phyloP scores from a whole-genome alignment of 176 grass and related monocot species.

The Elymus sibiricus region DNA sequence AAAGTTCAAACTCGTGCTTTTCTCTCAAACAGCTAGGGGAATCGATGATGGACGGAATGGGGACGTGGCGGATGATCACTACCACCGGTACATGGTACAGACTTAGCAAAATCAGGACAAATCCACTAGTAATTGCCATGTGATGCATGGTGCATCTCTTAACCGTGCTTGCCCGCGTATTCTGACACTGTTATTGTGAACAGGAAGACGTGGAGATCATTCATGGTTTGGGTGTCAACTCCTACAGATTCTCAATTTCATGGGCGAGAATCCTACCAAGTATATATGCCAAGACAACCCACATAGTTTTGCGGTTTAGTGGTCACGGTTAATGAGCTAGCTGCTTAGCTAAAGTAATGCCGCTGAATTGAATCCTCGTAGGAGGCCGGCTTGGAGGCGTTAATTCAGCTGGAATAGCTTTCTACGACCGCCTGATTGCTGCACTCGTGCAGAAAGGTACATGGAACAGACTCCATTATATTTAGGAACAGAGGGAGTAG shows the following conservation, averaged over 20 bases:
- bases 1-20: too few relatives aligned
- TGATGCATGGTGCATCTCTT: background rate
- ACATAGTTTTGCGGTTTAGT: background rate
- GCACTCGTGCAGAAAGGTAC: slow-evolving; percentile 43
- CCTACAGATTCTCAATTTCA: slow-evolving; percentile 63
- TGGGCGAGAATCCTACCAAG: slow-evolving; percentile 59
- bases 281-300: slow-evolving; percentile 6
- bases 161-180: background rate
- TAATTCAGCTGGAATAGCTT: slow-evolving; percentile 45
- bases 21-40: slow-evolving; percentile 8
- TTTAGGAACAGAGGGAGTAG: too few relatives aligned
- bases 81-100: slow-evolving; percentile 46
- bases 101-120: background rate
- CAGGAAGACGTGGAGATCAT: slow-evolving; percentile 52
- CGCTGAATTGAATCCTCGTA: background rate
- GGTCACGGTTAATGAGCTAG: background rate
- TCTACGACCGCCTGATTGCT: slow-evolving; percentile 54
- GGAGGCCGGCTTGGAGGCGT: slow-evolving; percentile 47
- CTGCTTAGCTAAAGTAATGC: background rate
- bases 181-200: background rate
- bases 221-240: slow-evolving; percentile 31
- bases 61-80: slow-evolving; percentile 46
- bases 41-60: slow-evolving; percentile 35
- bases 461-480: too few relatives aligned
- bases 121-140: background rate